phyloP scores from a whole-genome alignment of 371 early-diverging fungal species.

The Lichtheimia ramosa region DNA sequence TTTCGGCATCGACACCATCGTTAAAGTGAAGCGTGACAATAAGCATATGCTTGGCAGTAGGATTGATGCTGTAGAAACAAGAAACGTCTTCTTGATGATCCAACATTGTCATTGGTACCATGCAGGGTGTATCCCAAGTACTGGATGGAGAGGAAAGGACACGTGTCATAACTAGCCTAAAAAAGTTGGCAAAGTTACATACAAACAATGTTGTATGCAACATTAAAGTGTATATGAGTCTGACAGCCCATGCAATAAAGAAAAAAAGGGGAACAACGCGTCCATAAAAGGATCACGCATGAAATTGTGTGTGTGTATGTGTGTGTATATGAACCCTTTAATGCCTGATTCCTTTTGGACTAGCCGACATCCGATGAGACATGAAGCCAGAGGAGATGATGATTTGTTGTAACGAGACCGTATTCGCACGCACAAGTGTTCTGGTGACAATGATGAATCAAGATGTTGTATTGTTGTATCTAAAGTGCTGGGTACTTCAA shows the following conservation, averaged over 20 bases:
- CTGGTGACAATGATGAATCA: no score
- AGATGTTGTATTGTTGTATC: no score
- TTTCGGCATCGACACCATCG: background rate
- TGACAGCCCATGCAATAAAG: no score
- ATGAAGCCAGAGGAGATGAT: background rate
- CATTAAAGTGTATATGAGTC: no score
- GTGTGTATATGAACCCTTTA: no score
- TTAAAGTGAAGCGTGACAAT: background rate
- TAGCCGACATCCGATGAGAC: conserved; percentile 5
- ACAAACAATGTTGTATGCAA: no score
- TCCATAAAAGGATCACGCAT: no score
- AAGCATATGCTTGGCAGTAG: background rate
- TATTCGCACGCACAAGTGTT: no score
- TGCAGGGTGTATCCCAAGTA: background rate
- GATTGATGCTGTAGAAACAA: background rate
- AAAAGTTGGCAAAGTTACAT: no score
- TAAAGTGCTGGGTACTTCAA: conserved; percentile 1
- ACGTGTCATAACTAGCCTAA: background rate
- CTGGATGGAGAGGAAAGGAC: background rate
- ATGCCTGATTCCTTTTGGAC: background rate
- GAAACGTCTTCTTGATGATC: background rate
- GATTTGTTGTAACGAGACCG: no score
- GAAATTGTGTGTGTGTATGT: no score
- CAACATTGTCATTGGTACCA: background rate
- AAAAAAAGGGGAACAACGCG: no score